A percentile compares a stretch with the other conserved stretches of the same genome.
These are phyloP conservation scores for Cladobotryum mycophilum DNA, from an alignment of 2,329 filamentous ascomycete genomes.

Conservation along the genomic window DNA sequence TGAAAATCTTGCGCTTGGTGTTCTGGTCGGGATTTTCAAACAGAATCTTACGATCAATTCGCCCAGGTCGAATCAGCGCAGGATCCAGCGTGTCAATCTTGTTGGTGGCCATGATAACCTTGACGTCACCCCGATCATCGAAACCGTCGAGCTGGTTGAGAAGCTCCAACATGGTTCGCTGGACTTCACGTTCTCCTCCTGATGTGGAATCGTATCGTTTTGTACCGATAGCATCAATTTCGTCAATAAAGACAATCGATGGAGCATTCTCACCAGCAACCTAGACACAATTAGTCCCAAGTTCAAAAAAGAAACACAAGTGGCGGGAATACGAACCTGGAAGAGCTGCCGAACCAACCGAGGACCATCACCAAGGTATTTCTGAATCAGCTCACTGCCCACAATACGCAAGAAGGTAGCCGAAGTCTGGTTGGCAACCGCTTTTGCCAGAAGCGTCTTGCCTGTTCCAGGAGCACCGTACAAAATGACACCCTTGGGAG, in stretches of 20 bases:
- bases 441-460: slow-evolving; percentile 93
- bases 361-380: slow-evolving; percentile 95
- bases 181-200: slow-evolving; percentile 92
- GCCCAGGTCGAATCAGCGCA: slow-evolving; percentile 89
- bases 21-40: slow-evolving; percentile 70
- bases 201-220: slow-evolving; percentile 98
- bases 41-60: slow-evolving; percentile 95
- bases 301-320: neutral
- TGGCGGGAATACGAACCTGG: slow-evolving; percentile 47
- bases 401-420: slow-evolving; percentile 97
- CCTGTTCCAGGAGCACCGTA: slow-evolving; percentile 96
- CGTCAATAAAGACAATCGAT: slow-evolving; percentile 97
- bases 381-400: slow-evolving; percentile 94
- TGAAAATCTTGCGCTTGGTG: slow-evolving; percentile 97
- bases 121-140: slow-evolving; percentile 96
- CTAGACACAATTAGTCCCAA: slow-evolving; percentile 29
- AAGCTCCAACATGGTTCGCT: slow-evolving; percentile 96
- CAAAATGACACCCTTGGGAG: slow-evolving; percentile 97
- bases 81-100: slow-evolving; percentile 98
- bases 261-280: slow-evolving; percentile 94
- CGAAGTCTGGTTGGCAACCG: slow-evolving; percentile 97
- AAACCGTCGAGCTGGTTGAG: slow-evolving; percentile 98
- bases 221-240: slow-evolving; percentile 97
- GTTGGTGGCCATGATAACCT: slow-evolving; percentile 99
- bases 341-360: slow-evolving; percentile 93